Evolutionary conservation across 129 eudicot genomes (phyloP).

Genomic region (Flaveria sonorensis): DNA sequence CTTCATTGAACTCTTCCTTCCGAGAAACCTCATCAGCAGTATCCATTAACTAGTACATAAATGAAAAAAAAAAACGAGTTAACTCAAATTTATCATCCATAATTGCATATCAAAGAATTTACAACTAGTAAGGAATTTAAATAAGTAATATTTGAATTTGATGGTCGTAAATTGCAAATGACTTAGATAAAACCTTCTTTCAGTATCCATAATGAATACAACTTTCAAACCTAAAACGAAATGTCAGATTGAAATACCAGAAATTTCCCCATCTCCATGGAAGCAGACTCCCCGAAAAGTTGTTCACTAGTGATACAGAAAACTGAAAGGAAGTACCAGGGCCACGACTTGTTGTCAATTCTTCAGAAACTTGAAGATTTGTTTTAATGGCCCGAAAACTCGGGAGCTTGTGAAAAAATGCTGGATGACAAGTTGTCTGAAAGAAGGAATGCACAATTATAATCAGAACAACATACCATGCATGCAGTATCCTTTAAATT

Average conservation of each 20-base stretch:
- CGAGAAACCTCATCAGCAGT: constrained; percentile 46
- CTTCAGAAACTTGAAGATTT: constrained; percentile 74
- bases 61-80: constrained; percentile 13
- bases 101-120: constrained; percentile 5
- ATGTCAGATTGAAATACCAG: constrained; percentile 41
- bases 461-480: constrained; percentile 26
- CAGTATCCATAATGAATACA: constrained; percentile 4
- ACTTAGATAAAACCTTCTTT: constrained; percentile 1
- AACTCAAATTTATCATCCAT: constrained; percentile 22
- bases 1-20: constrained; percentile 75
- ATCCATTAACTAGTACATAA: constrained; percentile 53
- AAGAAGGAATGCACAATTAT: constrained; percentile 22
- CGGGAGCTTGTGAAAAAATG: constrained; percentile 79
- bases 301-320: constrained; percentile 77
- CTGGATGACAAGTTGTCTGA: constrained; percentile 94
- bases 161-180: background rate
- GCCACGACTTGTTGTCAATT: constrained; percentile 96
- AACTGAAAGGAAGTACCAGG: constrained; percentile 85
- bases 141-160: constrained; percentile 3
- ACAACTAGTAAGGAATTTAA: background rate
- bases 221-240: background rate
- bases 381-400: constrained; percentile 89
- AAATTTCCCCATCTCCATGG: constrained; percentile 53
- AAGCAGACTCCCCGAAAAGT: constrained; percentile 64
- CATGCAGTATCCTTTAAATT: background rate